Evolutionary conservation across 257 asterid genomes (phyloP), one percentile per base, ranked within the genome.

Genomic region (Oldenlandia corymbosa): DNA sequence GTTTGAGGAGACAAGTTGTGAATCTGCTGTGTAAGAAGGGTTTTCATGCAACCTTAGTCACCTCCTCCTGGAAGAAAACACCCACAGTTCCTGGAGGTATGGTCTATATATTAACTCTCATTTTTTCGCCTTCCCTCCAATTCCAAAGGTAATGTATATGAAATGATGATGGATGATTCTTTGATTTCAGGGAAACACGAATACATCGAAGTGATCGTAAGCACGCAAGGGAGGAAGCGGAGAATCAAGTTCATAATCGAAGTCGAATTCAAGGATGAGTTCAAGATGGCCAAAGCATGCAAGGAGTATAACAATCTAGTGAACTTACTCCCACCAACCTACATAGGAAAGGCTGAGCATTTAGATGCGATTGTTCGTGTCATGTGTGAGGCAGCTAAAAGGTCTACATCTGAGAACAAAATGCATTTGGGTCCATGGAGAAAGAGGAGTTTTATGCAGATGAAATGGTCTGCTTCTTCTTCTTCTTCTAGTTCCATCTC

Each of bases 381-480:
- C 13, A 67, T 77, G 42, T 84, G 91, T n/a, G 82, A 77, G 63
- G 80, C 88, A 30, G 84, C 85, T 66, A 81, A 75, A 79, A 77
- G 68, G 62, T 84, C 84, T 41, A 68, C 80, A 7, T 54, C 59
- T 30, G 81, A 79, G 65, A 71, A 65, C 34, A 77, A 74, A 26
- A 78, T 84, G 21, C 81, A 79, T 45, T 68, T 84, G 70, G 85
- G 85, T 27, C 91, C 91, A 5, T 82, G 85, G 88, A 69, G 83
- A 62, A 82, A 75, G 75, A 67, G 66, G 17, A 73, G 75, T 39
- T 82, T 79, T 75, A 82, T 82, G 88, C 78, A 70, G 64, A 72
- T 72, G 81, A 79, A 77, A 65, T 82, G 81, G 85, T 82, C 83
- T 34, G 82, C 79, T 1, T 6, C 74, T 16, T 54, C 69, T 34